Conservation (phyloP, 345 rosid species). For the Ailanthus altissimus region DNA sequence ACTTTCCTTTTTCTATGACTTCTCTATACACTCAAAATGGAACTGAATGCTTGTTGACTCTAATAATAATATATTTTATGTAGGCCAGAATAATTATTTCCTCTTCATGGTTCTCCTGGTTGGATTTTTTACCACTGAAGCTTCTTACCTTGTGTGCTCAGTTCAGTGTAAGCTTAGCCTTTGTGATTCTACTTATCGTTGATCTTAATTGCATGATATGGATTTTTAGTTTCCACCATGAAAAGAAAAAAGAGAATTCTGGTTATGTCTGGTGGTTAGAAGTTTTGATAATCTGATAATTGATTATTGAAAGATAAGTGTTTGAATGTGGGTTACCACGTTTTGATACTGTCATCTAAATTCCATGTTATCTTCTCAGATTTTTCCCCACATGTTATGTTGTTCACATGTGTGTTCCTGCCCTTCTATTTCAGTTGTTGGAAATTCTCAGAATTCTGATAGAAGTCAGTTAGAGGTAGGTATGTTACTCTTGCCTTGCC, state of each 20-base stretch:
- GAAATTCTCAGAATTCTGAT: slow-evolving; percentile 16
- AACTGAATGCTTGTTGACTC: background rate
- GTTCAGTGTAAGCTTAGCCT: slow-evolving; percentile 43
- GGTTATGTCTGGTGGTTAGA: background rate
- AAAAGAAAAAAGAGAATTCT: background rate
- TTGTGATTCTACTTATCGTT: slow-evolving; percentile 1
- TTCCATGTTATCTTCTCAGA: background rate
- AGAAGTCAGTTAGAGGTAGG: slow-evolving; percentile 37
- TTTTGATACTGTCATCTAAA: background rate
- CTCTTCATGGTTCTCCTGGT: slow-evolving; percentile 59
- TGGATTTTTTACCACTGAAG: slow-evolving; percentile 55
- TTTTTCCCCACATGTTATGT: background rate
- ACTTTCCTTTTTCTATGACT: slow-evolving; percentile 4
- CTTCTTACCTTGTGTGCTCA: slow-evolving; percentile 45
- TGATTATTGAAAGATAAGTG: no score
- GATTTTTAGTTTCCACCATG: background rate
- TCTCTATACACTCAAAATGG: background rate
- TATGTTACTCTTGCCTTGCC: background rate
- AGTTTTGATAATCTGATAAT: background rate
- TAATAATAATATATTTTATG: slow-evolving; percentile 16
- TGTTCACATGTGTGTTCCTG: background rate
- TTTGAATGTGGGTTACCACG: background rate
- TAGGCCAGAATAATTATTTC: slow-evolving; percentile 58
- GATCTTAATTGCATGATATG: background rate
- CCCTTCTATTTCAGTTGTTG: slow-evolving; percentile 32